These are phyloP conservation scores for Cladobotryum mycophilum DNA, from an alignment of 2,329 filamentous ascomycete species.

Conservation along the genomic window DNA sequence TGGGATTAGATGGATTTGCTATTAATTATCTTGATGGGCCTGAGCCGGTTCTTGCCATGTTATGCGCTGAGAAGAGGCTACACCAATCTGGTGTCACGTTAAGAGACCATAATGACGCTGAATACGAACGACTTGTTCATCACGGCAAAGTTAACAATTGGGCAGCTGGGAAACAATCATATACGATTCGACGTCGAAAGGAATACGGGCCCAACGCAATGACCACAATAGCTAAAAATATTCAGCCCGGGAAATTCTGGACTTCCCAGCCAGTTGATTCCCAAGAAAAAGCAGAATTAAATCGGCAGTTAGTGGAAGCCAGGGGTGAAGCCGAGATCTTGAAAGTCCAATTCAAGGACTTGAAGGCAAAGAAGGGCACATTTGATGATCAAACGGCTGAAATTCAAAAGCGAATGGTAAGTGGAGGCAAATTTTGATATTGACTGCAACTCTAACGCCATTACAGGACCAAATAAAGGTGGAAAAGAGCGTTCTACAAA, in stretches of 20 bases:
- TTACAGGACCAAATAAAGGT: conserved; percentile 42
- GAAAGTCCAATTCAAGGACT: conserved; percentile 25
- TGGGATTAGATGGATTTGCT: conserved; percentile 75
- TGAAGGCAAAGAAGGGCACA: conserved; percentile 33
- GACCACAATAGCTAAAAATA: conserved; percentile 58
- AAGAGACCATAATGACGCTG: conserved; percentile 56
- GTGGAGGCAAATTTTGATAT: conserved; percentile 5
- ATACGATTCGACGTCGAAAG: conserved; percentile 60
- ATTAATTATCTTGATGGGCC: conserved; percentile 76
- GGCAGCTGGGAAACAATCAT: conserved; percentile 60
- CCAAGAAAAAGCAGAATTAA: conserved; percentile 56
- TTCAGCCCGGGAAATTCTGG: conserved; percentile 63
- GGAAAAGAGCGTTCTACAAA: conserved; percentile 64
- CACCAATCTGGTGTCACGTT: conserved; percentile 62
- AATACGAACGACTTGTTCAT: conserved; percentile 59
- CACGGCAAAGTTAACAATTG: conserved; percentile 58
- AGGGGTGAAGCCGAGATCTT: conserved; percentile 29
- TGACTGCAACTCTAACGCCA: conserved; percentile 15
- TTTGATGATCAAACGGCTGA: conserved; percentile 38
- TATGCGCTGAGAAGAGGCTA: conserved; percentile 67
- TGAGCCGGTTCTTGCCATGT: conserved; percentile 75
- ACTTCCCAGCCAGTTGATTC: conserved; percentile 69
- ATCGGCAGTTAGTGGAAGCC: conserved; percentile 43
- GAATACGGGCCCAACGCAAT: conserved; percentile 75
- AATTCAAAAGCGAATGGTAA: conserved; percentile 33